phyloP scores from a whole-genome alignment of 139 green algal genomes.

The Chlorella sp. region DNA sequence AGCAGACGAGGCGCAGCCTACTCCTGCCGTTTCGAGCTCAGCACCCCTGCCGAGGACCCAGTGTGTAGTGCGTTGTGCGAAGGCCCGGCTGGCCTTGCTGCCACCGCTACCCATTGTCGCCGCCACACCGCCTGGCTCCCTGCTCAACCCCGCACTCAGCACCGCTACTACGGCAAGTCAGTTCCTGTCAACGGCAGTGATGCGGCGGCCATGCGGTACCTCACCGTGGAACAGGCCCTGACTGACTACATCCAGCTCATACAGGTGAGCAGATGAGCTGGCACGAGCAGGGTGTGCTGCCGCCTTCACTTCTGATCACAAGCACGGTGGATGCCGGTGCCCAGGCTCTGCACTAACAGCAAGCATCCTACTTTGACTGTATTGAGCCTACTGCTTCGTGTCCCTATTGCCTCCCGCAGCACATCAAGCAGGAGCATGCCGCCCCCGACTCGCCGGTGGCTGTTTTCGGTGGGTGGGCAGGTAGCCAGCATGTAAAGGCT shows the following conservation, averaged over 20 bases:
- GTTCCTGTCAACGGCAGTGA: conserved; percentile 60
- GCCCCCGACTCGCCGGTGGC: conserved; percentile 60
- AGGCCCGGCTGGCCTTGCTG: neutral
- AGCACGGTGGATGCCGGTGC: no score
- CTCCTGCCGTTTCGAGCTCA: no score
- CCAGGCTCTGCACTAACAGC: neutral
- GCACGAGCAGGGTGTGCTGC: neutral
- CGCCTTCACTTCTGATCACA: neutral
- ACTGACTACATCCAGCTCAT: conserved; percentile 71
- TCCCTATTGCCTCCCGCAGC: conserved; percentile 45
- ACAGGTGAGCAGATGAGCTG: neutral
- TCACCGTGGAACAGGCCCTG: conserved; percentile 85
- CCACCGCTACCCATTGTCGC: neutral
- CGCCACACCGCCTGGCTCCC: neutral
- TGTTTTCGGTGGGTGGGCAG: conserved; percentile 72
- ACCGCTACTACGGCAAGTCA: conserved; percentile 89
- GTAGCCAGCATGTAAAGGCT: no score
- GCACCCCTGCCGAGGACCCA: no score
- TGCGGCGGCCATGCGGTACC: conserved; percentile 47
- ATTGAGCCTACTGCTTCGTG: neutral
- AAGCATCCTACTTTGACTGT: no score
- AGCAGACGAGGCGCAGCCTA: neutral
- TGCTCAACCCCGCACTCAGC: conserved; percentile 44
- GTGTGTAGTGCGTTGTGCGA: neutral
- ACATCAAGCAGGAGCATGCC: conserved; percentile 51